Evolutionary conservation across 352 stramenopile genomes (phyloP).

Genomic region (Globisporangium spiculum): DNA sequence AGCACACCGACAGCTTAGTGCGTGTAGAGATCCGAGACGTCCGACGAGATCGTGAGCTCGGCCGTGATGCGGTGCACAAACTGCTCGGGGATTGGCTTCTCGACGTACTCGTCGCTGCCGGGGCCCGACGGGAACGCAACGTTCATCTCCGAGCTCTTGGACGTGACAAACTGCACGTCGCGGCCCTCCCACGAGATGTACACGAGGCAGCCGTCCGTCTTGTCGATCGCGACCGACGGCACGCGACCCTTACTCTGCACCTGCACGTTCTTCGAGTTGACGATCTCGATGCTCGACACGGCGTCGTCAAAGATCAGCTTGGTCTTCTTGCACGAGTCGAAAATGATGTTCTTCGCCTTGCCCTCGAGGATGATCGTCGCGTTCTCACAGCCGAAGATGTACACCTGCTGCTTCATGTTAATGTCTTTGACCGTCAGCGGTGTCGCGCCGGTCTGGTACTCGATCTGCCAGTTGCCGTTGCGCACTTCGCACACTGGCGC

Average conservation of each 20-base stretch:
- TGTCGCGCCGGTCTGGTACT: slow-evolving; percentile 90
- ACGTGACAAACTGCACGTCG: slow-evolving; percentile 91
- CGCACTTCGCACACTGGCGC: slow-evolving; percentile 78
- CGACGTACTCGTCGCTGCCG: slow-evolving; percentile 89
- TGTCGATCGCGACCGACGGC: slow-evolving; percentile 97
- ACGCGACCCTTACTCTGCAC: slow-evolving; percentile 93
- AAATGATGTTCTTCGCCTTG: slow-evolving; percentile 97
- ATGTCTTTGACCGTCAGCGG: slow-evolving; percentile 88
- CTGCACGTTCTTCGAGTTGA: slow-evolving; percentile 98
- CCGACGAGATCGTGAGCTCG: slow-evolving; percentile 84
- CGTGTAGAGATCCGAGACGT: slow-evolving; percentile 95
- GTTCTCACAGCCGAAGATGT: slow-evolving; percentile 95
- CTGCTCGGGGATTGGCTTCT: slow-evolving; percentile 97
- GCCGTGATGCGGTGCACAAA: slow-evolving; percentile 93
- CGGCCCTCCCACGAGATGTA: slow-evolving; percentile 94
- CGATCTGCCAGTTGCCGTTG: slow-evolving; percentile 96
- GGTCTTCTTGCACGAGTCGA: slow-evolving; percentile 95
- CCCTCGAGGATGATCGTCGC: slow-evolving; percentile 94
- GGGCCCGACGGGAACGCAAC: slow-evolving; percentile 90
- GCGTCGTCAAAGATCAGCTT: slow-evolving; percentile 96
- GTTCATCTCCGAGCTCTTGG: slow-evolving; percentile 97
- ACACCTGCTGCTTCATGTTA: slow-evolving; percentile 95
- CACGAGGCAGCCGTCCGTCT: slow-evolving; percentile 96
- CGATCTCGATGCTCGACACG: slow-evolving; percentile 96
- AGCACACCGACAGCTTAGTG: slow-evolving; percentile 31